Conservation (phyloP, 345 rosid species). For the Xanthoceras sorbifolium region DNA sequence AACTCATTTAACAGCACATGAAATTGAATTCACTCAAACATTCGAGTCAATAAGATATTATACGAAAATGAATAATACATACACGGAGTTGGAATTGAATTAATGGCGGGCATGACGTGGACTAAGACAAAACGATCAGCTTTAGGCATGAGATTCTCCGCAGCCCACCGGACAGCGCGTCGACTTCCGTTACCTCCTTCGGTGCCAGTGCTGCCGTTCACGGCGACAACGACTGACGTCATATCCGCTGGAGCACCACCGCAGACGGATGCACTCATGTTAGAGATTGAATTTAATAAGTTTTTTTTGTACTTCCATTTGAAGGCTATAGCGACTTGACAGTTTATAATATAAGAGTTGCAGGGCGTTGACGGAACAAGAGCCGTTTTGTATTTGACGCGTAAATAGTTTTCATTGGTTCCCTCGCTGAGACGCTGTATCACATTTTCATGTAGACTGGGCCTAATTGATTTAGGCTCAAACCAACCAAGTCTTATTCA, state of each 20-base stretch:
- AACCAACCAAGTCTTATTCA: too few species aligned
- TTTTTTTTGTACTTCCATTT: neutral
- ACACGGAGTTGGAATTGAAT: slow-evolving; percentile 75
- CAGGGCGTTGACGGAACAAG: neutral
- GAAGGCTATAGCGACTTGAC: neutral
- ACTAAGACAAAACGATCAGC: slow-evolving; percentile 66
- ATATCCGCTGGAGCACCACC: slow-evolving; percentile 28
- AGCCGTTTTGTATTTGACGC: neutral
- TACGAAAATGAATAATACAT: slow-evolving; percentile 18
- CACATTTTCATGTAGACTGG: neutral
- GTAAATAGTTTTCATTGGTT: neutral
- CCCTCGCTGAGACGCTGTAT: neutral
- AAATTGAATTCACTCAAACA: neutral
- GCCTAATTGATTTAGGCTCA: neutral
- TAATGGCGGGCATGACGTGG: slow-evolving; percentile 70
- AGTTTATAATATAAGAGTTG: too few species aligned
- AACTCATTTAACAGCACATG: neutral
- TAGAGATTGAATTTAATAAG: neutral
- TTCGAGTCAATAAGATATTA: neutral
- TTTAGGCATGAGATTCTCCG: slow-evolving; percentile 47
- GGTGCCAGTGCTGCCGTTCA: slow-evolving; percentile 53
- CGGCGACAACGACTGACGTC: slow-evolving; percentile 54
- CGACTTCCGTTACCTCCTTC: slow-evolving; percentile 63
- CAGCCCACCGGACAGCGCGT: slow-evolving; percentile 83
- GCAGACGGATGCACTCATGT: slow-evolving; percentile 12